phyloP scores from a whole-genome alignment of 2,329 filamentous ascomycete species.

The Chaetomiaceae sp. region DNA sequence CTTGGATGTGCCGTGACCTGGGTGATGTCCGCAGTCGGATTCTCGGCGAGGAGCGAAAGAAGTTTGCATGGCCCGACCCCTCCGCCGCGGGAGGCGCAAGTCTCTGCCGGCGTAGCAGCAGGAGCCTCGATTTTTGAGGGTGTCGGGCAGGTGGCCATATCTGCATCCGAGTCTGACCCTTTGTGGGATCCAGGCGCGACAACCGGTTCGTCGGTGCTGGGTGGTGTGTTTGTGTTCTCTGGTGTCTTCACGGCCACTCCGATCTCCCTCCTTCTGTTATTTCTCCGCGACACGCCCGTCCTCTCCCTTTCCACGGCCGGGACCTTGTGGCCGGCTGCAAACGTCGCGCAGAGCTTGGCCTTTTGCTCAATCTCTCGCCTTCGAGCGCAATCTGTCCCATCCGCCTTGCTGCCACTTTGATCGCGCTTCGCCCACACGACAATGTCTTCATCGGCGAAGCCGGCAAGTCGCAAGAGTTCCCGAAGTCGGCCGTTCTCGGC shows the following conservation, averaged over 20 bases:
- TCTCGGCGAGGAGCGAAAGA: slow-evolving; percentile 13
- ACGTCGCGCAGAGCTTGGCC: not conserved
- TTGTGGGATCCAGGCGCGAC: not conserved
- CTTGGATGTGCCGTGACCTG: slow-evolving; percentile 3
- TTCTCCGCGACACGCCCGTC: not conserved
- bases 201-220: not conserved
- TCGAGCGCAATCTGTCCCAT: not conserved
- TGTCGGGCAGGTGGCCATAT: not conserved
- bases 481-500: slow-evolving; percentile 13
- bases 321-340: not conserved
- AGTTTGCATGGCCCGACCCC: slow-evolving; percentile 12
- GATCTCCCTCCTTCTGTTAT: not conserved
- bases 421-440: slow-evolving; percentile 7
- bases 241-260: not conserved
- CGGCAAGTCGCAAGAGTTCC: slow-evolving; percentile 11
- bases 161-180: not conserved
- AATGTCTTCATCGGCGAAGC: slow-evolving; percentile 12
- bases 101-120: not conserved
- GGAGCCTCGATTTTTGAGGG: not conserved
- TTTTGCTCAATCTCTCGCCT: slow-evolving; percentile 2
- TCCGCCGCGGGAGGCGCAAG: not conserved
- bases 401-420: not conserved
- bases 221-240: not conserved
- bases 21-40: slow-evolving; percentile 13
- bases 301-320: not conserved